Percentiles rank a stretch among this genome's conserved stretches.
These are phyloP conservation scores for Fonsecaea pedrosoi DNA, from an alignment of 2,329 filamentous ascomycete genomes.

Conservation along the genomic window DNA sequence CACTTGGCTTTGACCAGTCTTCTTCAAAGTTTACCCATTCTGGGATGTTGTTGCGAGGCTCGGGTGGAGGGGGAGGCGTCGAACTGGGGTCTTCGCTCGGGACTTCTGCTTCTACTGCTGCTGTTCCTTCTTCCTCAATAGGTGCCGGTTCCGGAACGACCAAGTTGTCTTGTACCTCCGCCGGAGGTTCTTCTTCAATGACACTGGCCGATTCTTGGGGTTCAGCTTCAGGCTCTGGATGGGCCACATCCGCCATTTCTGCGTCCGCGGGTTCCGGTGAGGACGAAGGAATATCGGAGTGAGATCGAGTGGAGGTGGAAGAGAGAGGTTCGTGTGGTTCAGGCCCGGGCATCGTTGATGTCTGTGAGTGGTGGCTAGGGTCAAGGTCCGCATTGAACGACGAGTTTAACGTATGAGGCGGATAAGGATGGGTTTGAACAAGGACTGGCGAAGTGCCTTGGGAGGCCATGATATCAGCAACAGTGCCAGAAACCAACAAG, in stretches of 20 bases:
- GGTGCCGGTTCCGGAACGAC: slow-evolving; percentile 2
- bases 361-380: slow-evolving; percentile 1
- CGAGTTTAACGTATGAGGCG: slow-evolving; percentile 33
- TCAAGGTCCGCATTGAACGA: slow-evolving; percentile 22
- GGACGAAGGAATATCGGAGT: slow-evolving; percentile 13
- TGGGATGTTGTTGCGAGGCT: slow-evolving; percentile 33
- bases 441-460: slow-evolving; percentile 36
- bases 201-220: slow-evolving; percentile 9
- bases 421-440: slow-evolving; percentile 34
- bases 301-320: slow-evolving; percentile 10
- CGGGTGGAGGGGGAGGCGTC: slow-evolving; percentile 13
- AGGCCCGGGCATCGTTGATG: slow-evolving; percentile 10
- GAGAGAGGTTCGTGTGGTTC: slow-evolving; percentile 11
- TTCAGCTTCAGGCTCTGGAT: slow-evolving; percentile 5
- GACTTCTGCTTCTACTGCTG: slow-evolving; percentile 4
- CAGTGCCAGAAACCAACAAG: not conserved
- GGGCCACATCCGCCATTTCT: slow-evolving; percentile 28
- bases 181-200: slow-evolving; percentile 17
- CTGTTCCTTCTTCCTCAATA: not conserved
- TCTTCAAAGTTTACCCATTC: slow-evolving; percentile 64
- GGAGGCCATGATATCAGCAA: slow-evolving; percentile 32
- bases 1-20: slow-evolving; percentile 62
- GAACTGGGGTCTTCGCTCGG: slow-evolving; percentile 5
- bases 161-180: not conserved
- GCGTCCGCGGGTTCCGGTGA: slow-evolving; percentile 23